Evolutionary conservation across 2,329 filamentous ascomycete species (phyloP).

Genomic region (Cadophora gregata): DNA sequence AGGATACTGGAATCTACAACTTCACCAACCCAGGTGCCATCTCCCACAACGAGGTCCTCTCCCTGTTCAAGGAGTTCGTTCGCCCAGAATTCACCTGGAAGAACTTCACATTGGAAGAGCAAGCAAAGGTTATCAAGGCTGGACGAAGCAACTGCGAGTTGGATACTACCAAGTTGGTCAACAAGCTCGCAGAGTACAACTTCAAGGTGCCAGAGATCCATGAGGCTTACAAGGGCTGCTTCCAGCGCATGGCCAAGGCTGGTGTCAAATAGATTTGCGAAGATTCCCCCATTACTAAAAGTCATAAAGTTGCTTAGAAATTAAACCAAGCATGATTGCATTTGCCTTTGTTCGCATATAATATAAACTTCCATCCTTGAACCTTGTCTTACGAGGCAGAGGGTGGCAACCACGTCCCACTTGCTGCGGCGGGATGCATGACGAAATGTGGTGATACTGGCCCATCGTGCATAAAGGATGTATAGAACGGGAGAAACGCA

Average conservation of each 20-base stretch:
- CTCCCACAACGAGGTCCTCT: constrained; percentile 72
- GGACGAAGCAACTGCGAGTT: constrained; percentile 70
- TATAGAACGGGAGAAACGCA: neutral
- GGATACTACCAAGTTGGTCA: constrained; percentile 65
- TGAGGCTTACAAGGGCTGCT: constrained; percentile 65
- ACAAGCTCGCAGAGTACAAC: constrained; percentile 64
- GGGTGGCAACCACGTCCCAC: constrained; percentile 6
- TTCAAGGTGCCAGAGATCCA: constrained; percentile 66
- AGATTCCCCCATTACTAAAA: constrained; percentile 29
- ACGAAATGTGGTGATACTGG: constrained; percentile 17
- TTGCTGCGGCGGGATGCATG: constrained; percentile 12
- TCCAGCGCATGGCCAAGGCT: constrained; percentile 65
- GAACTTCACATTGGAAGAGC: constrained; percentile 71
- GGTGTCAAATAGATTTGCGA: constrained; percentile 53
- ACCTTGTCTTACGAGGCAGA: constrained; percentile 16
- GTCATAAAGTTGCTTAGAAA: constrained; percentile 24
- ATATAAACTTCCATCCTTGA: neutral
- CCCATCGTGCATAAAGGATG: neutral
- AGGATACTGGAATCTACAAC: constrained; percentile 69
- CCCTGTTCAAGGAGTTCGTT: constrained; percentile 67
- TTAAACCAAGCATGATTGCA: constrained; percentile 23
- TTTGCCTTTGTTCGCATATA: constrained; percentile 1
- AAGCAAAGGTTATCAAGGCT: constrained; percentile 71
- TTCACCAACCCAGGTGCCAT: constrained; percentile 75
- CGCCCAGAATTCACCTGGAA: constrained; percentile 65